Evolutionary conservation across 768 basidiomycete species (phyloP).

Genomic region (Serendipita sp.): DNA sequence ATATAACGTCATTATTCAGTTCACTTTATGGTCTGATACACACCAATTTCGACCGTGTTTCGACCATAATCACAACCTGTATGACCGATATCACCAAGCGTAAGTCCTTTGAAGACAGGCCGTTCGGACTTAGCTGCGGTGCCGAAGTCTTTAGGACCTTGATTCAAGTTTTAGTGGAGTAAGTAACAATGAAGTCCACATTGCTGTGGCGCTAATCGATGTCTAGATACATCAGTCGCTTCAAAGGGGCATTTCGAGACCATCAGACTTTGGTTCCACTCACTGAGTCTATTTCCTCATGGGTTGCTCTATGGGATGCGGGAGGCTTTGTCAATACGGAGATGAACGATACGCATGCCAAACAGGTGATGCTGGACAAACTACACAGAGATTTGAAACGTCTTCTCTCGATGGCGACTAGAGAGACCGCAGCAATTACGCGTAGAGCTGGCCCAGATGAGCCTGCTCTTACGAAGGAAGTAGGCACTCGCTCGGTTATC

Average conservation of each 20-base stretch:
- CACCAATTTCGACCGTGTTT: slow-evolving; percentile 29
- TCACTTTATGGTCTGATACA: slow-evolving; percentile 29
- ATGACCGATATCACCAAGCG: slow-evolving; percentile 20
- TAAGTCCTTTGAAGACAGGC: slow-evolving; percentile 22
- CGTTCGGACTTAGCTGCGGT: too few species aligned
- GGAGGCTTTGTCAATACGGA: slow-evolving; percentile 30
- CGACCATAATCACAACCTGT: slow-evolving; percentile 23
- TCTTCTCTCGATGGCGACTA: slow-evolving; percentile 29
- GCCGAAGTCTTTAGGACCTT: slow-evolving; percentile 25
- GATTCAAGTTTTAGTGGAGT: slow-evolving; percentile 36
- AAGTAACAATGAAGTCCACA: slow-evolving; percentile 10
- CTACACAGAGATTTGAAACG: slow-evolving; percentile 20
- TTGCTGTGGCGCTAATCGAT: background rate
- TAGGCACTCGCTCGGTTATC: slow-evolving; percentile 17
- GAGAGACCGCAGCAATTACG: slow-evolving; percentile 28
- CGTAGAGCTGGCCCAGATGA: background rate
- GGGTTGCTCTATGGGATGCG: slow-evolving; percentile 33
- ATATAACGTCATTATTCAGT: slow-evolving; percentile 15
- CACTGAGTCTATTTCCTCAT: slow-evolving; percentile 27
- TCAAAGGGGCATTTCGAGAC: slow-evolving; percentile 35
- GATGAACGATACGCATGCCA: slow-evolving; percentile 18
- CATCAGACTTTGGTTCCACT: slow-evolving; percentile 29
- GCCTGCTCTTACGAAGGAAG: background rate
- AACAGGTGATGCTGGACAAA: slow-evolving; percentile 24
- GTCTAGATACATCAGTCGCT: slow-evolving; percentile 36